A percentile compares a stretch with the other conserved stretches of the same genome.
phyloP scores from a whole-genome alignment of 176 grass and related monocot genomes.

The Carex myosuroides region DNA sequence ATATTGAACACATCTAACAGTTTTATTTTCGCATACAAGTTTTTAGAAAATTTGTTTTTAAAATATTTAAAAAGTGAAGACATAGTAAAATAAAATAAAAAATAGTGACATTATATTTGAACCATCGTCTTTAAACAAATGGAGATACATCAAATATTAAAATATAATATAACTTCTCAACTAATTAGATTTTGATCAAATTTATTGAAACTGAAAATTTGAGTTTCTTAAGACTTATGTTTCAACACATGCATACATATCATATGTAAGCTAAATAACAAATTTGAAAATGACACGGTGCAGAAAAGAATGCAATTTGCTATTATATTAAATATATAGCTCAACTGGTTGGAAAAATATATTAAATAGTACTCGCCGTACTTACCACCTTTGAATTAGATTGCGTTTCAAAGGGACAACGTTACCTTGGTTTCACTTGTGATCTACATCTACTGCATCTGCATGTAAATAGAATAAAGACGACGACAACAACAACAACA shows the following conservation, averaged over 20 bases:
- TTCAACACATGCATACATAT: not conserved
- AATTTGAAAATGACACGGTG: slow-evolving; percentile 6
- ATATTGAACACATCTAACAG: too few species aligned
- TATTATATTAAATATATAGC: not conserved
- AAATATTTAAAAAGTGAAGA: not conserved
- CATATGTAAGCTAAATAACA: not conserved
- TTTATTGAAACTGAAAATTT: too few species aligned
- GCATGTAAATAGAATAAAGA: not conserved
- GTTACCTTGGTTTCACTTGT: not conserved
- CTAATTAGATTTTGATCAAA: too few species aligned
- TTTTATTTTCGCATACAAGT: not conserved
- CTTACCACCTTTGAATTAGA: too few species aligned
- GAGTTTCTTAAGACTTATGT: too few species aligned
- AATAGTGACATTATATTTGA: too few species aligned
- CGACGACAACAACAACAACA: too few species aligned
- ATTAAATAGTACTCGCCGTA: not conserved
- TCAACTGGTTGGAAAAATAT: not conserved
- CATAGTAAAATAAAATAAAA: not conserved
- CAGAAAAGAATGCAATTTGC: not conserved
- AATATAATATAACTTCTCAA: too few species aligned
- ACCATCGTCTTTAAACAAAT: too few species aligned
- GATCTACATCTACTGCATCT: not conserved
- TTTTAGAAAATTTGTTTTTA: not conserved
- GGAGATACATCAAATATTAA: too few species aligned
- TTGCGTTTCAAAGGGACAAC: not conserved